Conservation (phyloP, 352 stramenopile species). For the Phytophthora tubulina region DNA sequence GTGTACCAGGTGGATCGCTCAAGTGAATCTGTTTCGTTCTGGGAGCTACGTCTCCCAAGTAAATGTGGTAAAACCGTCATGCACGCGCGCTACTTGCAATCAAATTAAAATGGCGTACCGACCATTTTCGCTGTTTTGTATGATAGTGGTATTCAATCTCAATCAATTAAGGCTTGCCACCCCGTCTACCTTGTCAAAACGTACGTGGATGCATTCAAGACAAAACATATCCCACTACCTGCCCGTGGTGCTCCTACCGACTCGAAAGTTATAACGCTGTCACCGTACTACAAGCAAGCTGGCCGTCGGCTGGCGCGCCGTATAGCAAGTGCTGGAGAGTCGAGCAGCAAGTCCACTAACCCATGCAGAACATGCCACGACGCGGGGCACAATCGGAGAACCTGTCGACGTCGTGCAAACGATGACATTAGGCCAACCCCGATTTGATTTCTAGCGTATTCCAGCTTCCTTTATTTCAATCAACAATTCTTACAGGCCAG, state of each 20-base stretch:
- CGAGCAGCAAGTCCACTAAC: neutral
- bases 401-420: neutral
- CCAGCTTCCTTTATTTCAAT: neutral
- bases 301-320: neutral
- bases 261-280: too few relatives aligned
- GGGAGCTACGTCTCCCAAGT: neutral
- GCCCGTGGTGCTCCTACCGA: too few relatives aligned
- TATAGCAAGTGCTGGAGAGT: neutral
- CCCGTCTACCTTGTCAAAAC: neutral
- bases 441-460: neutral
- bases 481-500: neutral
- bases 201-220: neutral
- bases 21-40: neutral
- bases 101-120: neutral
- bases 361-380: neutral
- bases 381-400: neutral
- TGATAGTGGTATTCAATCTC: neutral
- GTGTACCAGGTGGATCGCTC: neutral
- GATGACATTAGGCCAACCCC: neutral
- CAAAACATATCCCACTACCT: too few relatives aligned
- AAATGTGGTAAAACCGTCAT: neutral
- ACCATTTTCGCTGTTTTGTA: neutral
- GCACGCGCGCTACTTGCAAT: neutral
- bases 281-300: neutral
- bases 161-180: neutral